These are phyloP conservation scores for Plasmodium coatneyi DNA, from an alignment of 169 alveolate genomes.

Conservation along the genomic window DNA sequence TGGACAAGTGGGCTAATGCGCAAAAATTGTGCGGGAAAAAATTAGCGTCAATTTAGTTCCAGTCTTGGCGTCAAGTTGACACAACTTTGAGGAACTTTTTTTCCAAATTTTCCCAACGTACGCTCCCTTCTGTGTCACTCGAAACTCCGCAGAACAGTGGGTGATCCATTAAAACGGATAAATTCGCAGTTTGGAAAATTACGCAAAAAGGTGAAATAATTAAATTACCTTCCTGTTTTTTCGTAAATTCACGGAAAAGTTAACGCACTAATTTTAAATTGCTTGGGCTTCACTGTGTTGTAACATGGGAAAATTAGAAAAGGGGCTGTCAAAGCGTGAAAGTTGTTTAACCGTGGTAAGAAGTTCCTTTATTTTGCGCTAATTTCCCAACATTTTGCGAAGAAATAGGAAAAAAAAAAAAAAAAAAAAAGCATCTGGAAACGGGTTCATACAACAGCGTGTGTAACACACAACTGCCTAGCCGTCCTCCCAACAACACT, in stretches of 20 bases:
- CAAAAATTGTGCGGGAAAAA: not conserved
- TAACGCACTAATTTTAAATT: not conserved
- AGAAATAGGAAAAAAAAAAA: not conserved
- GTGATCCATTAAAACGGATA: not conserved
- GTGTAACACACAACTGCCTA: not conserved
- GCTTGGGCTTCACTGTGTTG: not conserved
- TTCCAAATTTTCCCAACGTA: not conserved
- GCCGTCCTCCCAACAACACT: not conserved
- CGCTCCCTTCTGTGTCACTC: not conserved
- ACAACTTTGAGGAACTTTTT: not conserved
- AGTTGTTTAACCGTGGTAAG: not conserved
- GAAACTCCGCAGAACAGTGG: not conserved
- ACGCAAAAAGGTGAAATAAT: not conserved
- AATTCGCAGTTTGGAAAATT: not conserved
- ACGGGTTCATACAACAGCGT: not conserved
- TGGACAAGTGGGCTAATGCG: not conserved
- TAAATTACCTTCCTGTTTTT: not conserved
- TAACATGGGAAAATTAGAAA: not conserved
- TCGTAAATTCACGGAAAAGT: not conserved
- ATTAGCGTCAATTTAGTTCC: too few species aligned
- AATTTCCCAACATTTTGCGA: not conserved
- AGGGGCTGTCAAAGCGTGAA: not conserved
- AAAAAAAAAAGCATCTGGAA: not conserved
- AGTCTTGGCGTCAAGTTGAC: not conserved
- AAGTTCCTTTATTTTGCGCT: not conserved